These are phyloP conservation scores for Endocladia muricata DNA, from an alignment of 31 red algal genomes.

Conservation along the genomic window DNA sequence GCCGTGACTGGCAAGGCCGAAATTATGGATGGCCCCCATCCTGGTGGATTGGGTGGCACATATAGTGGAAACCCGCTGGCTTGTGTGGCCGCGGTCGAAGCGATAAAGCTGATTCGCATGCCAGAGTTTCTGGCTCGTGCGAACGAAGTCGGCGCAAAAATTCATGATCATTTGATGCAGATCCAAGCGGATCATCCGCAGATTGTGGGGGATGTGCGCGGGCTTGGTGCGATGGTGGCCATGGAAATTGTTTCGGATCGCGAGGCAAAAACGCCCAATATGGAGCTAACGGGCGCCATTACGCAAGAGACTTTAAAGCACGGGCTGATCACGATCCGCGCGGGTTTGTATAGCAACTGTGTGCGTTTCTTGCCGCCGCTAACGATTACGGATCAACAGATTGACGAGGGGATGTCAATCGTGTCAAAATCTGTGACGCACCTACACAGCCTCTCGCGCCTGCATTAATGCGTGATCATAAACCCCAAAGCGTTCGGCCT, in stretches of 20 bases:
- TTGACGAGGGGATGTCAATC: too few relatives aligned
- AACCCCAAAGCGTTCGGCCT: too few relatives aligned
- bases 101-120: conserved; percentile 29
- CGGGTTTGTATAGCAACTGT: conserved; percentile 72
- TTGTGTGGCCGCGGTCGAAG: conserved; percentile 64
- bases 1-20: conserved; percentile 74
- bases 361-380: conserved; percentile 90
- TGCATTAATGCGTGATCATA: too few relatives aligned
- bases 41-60: conserved; percentile 89
- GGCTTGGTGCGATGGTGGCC: conserved; percentile 79
- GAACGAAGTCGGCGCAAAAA: conserved; percentile 55
- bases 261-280: too few relatives aligned
- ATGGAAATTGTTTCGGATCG: too few relatives aligned
- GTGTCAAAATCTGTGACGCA: too few relatives aligned
- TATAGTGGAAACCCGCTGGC: conserved; percentile 95
- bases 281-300: conserved; percentile 46
- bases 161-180: conserved; percentile 28
- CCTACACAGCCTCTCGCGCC: too few relatives aligned
- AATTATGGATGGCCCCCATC: conserved; percentile 64
- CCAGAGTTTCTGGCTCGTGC: conserved; percentile 61
- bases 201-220: conserved; percentile 60
- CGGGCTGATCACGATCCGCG: conserved; percentile 63
- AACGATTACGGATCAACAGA: conserved; percentile 67
- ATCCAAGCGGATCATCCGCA: conserved; percentile 17
- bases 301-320: conserved; percentile 55